Base-by-base conservation (phyloP, 106 monocot genomes). In the Agapanthus africanus region DNA sequence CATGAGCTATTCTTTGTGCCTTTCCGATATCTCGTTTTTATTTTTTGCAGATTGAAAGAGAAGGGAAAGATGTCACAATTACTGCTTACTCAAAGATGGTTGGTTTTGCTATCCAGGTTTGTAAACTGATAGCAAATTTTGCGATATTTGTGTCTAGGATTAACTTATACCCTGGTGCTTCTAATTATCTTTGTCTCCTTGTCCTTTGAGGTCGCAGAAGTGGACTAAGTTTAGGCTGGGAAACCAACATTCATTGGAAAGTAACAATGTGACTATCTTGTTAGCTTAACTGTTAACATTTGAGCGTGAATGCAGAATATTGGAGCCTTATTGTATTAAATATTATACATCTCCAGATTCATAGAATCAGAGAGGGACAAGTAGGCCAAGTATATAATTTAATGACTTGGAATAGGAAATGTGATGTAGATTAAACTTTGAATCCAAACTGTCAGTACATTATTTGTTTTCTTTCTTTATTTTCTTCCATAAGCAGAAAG, bases 21-120 rank as follows among this genome's bases (percentile, higher is more conserved):
- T 57, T 57, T 30, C 14, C 0, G 31, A 32, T 59, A 33, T 59
- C 16, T 33, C 36, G 1, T 35, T 54, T 1, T 69, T 22, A 15
- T 49, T 32, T 33, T 54, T 56, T 72, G 18, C 76, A 95, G 95
- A 88, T 95, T 68, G 95, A 95, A 73, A 73, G 82, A 47, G 77
- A 86, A 80, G 91, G 95, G 40, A 90, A 88, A 36, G 80, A 88
- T 66, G 84, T 95, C 4, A 95, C 95, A 0, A 91, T 95, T 64
- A 83, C 82, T 51, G 79, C 91, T 35, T 88, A 74, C 76, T 91
- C 95, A 16, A 95, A 95, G 70, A 91, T 95, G 95, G 91, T 95
- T 76, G 95, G 88, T 19, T 88, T 77, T 78, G 71, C 95, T 71
- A 84, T 95, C 8, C 64, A 91, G 95, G 95, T 95, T 40, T 46